A percentile compares a stretch with the other conserved stretches of the same genome.
Evolutionary conservation across 2,329 filamentous ascomycete species (phyloP).

Genomic region (Pseudofabraea citricarpa): DNA sequence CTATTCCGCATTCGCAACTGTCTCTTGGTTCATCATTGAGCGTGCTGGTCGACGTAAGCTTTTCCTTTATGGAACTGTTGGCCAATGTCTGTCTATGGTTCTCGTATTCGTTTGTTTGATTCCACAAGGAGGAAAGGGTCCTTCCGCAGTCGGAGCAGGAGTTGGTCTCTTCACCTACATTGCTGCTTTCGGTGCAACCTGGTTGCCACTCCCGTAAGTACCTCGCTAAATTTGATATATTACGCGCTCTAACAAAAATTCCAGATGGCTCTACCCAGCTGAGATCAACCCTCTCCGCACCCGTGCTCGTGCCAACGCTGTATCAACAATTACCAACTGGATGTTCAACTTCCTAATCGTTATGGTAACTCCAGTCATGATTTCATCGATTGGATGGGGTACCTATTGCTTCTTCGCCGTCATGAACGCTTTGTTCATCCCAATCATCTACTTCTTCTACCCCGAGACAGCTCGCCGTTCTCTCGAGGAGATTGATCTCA

Average conservation of each 20-base stretch:
- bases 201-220: slow-evolving; percentile 58
- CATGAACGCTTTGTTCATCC: slow-evolving; percentile 32
- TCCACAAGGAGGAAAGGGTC: slow-evolving; percentile 19
- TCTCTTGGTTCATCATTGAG: slow-evolving; percentile 47
- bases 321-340: slow-evolving; percentile 49
- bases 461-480: slow-evolving; percentile 50
- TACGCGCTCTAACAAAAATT: too few relatives aligned
- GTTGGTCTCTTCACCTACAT: slow-evolving; percentile 59
- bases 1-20: slow-evolving; percentile 48
- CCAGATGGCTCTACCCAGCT: slow-evolving; percentile 57
- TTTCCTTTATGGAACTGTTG: slow-evolving; percentile 65
- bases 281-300: slow-evolving; percentile 57
- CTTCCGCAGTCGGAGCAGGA: slow-evolving; percentile 32
- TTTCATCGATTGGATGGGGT: slow-evolving; percentile 28
- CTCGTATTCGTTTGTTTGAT: slow-evolving; percentile 39
- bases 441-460: slow-evolving; percentile 33
- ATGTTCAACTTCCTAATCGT: slow-evolving; percentile 52
- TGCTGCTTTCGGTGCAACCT: slow-evolving; percentile 55
- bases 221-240: too few relatives aligned
- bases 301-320: slow-evolving; percentile 57
- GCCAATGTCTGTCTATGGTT: slow-evolving; percentile 62
- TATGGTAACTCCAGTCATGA: slow-evolving; percentile 34
- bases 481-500: slow-evolving; percentile 66
- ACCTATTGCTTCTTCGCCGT: slow-evolving; percentile 34
- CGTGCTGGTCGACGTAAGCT: slow-evolving; percentile 64